Percentiles rank a stretch among this genome's conserved stretches.
Conservation (phyloP, 805 yeast genomes). For the Yarrowia sp. region DNA sequence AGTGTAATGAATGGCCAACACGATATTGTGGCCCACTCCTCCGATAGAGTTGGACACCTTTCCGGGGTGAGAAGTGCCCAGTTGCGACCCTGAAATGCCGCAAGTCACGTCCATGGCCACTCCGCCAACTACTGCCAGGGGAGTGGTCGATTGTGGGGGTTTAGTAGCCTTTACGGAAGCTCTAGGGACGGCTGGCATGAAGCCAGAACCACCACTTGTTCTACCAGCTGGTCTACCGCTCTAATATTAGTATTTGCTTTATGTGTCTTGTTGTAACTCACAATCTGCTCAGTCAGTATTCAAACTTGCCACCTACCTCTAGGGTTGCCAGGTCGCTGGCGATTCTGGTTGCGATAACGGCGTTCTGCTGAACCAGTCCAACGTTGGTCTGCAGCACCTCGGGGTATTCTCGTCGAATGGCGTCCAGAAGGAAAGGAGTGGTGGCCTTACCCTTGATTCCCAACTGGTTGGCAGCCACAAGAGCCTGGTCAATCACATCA, state of each 20-base stretch:
- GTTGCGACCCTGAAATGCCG: conserved; percentile 34
- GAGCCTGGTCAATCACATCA: conserved; percentile 56
- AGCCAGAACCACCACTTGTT: neutral
- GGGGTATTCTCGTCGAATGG: conserved; percentile 46
- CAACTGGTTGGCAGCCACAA: conserved; percentile 48
- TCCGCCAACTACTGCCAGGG: conserved; percentile 59
- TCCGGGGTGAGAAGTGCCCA: conserved; percentile 73
- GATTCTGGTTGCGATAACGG: conserved; percentile 61
- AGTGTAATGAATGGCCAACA: conserved; percentile 53
- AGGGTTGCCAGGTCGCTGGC: conserved; percentile 51
- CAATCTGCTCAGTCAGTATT: neutral
- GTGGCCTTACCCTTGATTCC: conserved; percentile 67
- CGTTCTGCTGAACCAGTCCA: conserved; percentile 74
- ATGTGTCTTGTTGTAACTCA: neutral
- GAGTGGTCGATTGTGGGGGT: neutral
- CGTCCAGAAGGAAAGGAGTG: conserved; percentile 71
- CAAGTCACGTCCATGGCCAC: conserved; percentile 73
- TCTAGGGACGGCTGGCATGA: neutral
- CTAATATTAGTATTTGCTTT: conserved; percentile 10
- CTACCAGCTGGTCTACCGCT: neutral
- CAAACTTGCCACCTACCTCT: conserved; percentile 37
- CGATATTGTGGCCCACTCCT: conserved; percentile 81
- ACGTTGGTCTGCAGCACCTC: conserved; percentile 63
- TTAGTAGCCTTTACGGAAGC: neutral
- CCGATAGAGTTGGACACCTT: conserved; percentile 56